These are phyloP conservation scores for Fusarium drepaniforme DNA, from an alignment of 2,329 filamentous ascomycete genomes.

Conservation along the genomic window DNA sequence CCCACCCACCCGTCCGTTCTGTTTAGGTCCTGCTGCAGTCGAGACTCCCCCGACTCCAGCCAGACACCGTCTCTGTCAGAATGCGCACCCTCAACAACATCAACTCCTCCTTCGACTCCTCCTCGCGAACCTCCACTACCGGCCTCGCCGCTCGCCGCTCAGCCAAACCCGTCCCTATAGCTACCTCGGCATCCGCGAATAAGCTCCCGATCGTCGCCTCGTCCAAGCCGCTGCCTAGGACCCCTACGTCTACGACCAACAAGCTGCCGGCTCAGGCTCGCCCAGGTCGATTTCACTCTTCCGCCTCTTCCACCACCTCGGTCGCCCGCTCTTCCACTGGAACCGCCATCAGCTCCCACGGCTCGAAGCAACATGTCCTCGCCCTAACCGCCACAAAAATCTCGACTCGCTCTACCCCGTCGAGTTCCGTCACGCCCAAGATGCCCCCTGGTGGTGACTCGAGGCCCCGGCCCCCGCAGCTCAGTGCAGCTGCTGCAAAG, in stretches of 20 bases:
- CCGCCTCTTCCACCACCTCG: slow-evolving; percentile 36
- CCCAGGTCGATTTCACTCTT: slow-evolving; percentile 35
- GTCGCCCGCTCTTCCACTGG: slow-evolving; percentile 31
- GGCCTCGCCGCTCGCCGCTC: slow-evolving; percentile 28
- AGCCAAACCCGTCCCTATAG: slow-evolving; percentile 6
- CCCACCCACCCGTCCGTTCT: slow-evolving; percentile 12
- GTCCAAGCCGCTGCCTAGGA: slow-evolving; percentile 35
- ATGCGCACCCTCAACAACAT: slow-evolving; percentile 46
- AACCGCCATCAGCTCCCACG: slow-evolving; percentile 36
- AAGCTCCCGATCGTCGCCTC: slow-evolving; percentile 22
- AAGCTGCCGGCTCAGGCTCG: slow-evolving; percentile 27
- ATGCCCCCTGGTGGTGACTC: slow-evolving; percentile 66
- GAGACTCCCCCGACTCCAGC: slow-evolving; percentile 29
- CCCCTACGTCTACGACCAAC: slow-evolving; percentile 27
- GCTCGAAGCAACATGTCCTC: slow-evolving; percentile 47
- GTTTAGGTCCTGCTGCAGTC: slow-evolving; percentile 12
- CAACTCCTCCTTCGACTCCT: slow-evolving; percentile 39
- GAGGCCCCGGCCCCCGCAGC: slow-evolving; percentile 75
- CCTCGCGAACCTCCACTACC: slow-evolving; percentile 32
- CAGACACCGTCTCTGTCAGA: slow-evolving; percentile 25
- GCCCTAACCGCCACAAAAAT: slow-evolving; percentile 47
- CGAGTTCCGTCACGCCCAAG: slow-evolving; percentile 43
- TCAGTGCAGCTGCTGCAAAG: slow-evolving; percentile 73
- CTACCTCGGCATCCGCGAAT: slow-evolving; percentile 17
- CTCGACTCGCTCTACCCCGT: slow-evolving; percentile 42